Conservation (phyloP, 2,329 filamentous ascomycete genomes). For the Ascochyta pisi region DNA sequence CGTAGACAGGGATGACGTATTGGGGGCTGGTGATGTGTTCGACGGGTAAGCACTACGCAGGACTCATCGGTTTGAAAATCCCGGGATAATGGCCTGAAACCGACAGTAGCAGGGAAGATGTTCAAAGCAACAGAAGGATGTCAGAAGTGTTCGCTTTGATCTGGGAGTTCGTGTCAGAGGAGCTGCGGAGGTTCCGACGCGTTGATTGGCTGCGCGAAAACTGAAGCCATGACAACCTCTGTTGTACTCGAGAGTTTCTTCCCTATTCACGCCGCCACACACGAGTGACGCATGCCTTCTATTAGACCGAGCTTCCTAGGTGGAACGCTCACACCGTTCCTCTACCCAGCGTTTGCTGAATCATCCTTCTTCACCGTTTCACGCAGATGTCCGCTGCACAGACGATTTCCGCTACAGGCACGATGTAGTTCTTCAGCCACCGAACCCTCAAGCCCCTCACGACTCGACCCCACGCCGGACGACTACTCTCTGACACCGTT, state of each 20-base stretch:
- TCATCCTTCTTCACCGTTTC: conserved; percentile 29
- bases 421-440: conserved; percentile 41
- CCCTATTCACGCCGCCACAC: background rate
- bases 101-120: background rate
- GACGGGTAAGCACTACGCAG: conserved; percentile 7
- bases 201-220: conserved; percentile 23
- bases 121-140: background rate
- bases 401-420: conserved; percentile 22
- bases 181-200: conserved; percentile 7
- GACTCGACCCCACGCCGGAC: conserved; percentile 78
- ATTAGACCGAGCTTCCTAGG: conserved; percentile 38
- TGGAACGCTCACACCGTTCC: conserved; percentile 53
- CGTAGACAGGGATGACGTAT: conserved; percentile 8
- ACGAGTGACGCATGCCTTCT: conserved; percentile 38
- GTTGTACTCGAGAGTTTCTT: background rate
- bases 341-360: conserved; percentile 53
- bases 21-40: background rate
- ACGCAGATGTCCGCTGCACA: conserved; percentile 26
- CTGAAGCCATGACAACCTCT: conserved; percentile 11
- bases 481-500: conserved; percentile 87
- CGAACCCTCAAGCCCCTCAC: conserved; percentile 24
- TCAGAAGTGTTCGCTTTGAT: background rate
- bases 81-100: background rate
- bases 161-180: no score
- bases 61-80: background rate